Evolutionary conservation across 805 yeast genomes (phyloP), one percentile per base, ranked within the genome.

Genomic region (Clavispora phyllophila): DNA sequence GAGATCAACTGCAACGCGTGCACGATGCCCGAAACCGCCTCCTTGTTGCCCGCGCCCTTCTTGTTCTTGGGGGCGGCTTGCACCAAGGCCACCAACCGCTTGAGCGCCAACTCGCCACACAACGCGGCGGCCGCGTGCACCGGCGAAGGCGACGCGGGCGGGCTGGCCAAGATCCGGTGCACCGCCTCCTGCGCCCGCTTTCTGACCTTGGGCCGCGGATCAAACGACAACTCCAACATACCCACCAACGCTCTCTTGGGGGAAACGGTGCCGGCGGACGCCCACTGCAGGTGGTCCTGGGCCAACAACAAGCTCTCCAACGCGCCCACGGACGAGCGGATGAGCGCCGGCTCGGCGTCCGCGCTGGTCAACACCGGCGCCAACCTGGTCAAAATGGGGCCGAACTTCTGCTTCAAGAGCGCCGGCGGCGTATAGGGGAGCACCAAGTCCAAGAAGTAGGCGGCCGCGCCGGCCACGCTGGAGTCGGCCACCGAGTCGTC

Each of bases 121-220:
- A 79, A 57, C 1, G 69, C 60, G n/a, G 89, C 72, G 7, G 87
- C 95, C 31, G 87, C 83, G 59, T 91, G 97, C 32, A 79, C 83
- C 5, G 82, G 74, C 12, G 82, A 73, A 8, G 95, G 91, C 9
- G 89, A 85, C 0, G 84, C 73, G 9, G 96, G 95, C 3, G 86
- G 83, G 47, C 75, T 75, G 2, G 66, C 50, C 46, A 93, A 67
- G 24, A 93, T 68, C 3, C 70, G 74, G 38, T 73, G 66, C n/a
- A 93, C 74, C 2, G 97, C 86, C 44, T 93, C 99, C 55, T 82
- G 84, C 1, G 98, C 96, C 70, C 97, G 83, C 76, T 85, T 87
- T 62, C 99, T 80, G 10, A 93, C 95, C 56, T 93, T 93, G 28
- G 99, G 99, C 59, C 98, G 79, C 36, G 85, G 84, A 63, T 93